Base-by-base conservation (phyloP, 2,329 filamentous ascomycete genomes). In the Aciculosporium take region DNA sequence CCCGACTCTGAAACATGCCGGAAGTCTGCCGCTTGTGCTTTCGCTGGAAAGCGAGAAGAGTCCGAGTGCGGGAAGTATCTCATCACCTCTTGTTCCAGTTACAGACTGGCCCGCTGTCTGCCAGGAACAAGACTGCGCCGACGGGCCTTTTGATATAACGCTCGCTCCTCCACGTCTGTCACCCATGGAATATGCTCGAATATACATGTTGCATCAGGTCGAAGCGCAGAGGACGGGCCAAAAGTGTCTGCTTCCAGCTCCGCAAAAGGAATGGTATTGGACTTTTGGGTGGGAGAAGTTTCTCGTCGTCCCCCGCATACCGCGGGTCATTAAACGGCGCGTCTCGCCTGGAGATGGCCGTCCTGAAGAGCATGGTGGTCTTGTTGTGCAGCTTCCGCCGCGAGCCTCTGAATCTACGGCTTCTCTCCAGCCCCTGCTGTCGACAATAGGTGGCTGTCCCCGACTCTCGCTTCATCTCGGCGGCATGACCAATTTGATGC, bases 181-280 rank as follows among this genome's bases (percentile, higher is more conserved):
- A 1, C 59, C 61, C 1, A 63, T 65, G 60, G 63, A 66, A 33
- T 65, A 65, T 37, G 43, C 53, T 7, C 55, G 63, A 7, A 47
- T 55, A 5, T 61, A 58, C 36, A 50, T 62, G 27, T 44, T 65
- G 2, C 56, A 61, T 35, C 55, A 59, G 33, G 51, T 56, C 5
- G 42, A 46, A 12, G 50, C 56, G 10, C 49, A 53, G 13, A 51
- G 44, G n/a, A 51, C 57, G 7, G 39, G 46, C 7, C 51, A 45
- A 17, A 50, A 60, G 9, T 41, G 45, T 7, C 45, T 50, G 5
- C 48, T 65, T 5, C 54, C 52, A 10, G 45, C 46, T 13, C 58
- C 60, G 2, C 45, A 46, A 12, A 53, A 56, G 35, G 41, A 41
- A 6, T 59, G 56, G 54, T 53, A 49, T 23, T 66, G 62, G 61